Evolutionary conservation across 2,329 filamentous ascomycete species (phyloP).

Genomic region (Raffaelea albimanens): DNA sequence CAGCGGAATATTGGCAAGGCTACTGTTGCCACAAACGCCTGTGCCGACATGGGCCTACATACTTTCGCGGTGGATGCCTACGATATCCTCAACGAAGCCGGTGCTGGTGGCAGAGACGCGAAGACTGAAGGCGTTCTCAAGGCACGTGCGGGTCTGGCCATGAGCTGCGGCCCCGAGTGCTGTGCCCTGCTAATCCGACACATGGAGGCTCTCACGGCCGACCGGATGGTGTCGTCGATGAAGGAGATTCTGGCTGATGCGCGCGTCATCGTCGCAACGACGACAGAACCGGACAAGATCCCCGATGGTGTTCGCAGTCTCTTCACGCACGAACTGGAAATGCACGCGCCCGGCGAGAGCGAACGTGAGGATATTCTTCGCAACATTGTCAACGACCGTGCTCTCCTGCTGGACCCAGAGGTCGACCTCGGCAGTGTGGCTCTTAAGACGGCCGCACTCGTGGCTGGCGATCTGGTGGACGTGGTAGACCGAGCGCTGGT

Average conservation of each 20-base stretch:
- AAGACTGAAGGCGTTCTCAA: constrained; percentile 90
- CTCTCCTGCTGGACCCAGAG: constrained; percentile 68
- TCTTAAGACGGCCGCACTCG: constrained; percentile 88
- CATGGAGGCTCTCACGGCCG: constrained; percentile 81
- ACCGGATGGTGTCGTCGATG: constrained; percentile 77
- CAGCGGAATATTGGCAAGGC: constrained; percentile 91
- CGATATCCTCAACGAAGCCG: constrained; percentile 87
- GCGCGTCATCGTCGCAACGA: constrained; percentile 83
- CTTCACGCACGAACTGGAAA: constrained; percentile 92
- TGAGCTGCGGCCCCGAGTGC: constrained; percentile 75
- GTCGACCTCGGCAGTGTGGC: constrained; percentile 80
- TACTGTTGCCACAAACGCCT: constrained; percentile 66
- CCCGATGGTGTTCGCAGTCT: constrained; percentile 81
- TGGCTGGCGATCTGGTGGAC: constrained; percentile 88
- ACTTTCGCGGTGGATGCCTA: constrained; percentile 84
- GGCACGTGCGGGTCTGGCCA: constrained; percentile 76
- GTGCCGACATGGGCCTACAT: constrained; percentile 82
- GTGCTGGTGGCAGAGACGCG: constrained; percentile 76
- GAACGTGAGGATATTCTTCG: constrained; percentile 83
- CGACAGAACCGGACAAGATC: constrained; percentile 89
- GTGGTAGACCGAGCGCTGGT: constrained; percentile 84
- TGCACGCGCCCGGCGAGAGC: constrained; percentile 83
- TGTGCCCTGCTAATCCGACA: constrained; percentile 83
- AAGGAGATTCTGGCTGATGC: constrained; percentile 73
- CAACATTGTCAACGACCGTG: constrained; percentile 65